Evolutionary conservation across 2,329 filamentous ascomycete species (phyloP).

Genomic region (Keithomyces neogunnii): DNA sequence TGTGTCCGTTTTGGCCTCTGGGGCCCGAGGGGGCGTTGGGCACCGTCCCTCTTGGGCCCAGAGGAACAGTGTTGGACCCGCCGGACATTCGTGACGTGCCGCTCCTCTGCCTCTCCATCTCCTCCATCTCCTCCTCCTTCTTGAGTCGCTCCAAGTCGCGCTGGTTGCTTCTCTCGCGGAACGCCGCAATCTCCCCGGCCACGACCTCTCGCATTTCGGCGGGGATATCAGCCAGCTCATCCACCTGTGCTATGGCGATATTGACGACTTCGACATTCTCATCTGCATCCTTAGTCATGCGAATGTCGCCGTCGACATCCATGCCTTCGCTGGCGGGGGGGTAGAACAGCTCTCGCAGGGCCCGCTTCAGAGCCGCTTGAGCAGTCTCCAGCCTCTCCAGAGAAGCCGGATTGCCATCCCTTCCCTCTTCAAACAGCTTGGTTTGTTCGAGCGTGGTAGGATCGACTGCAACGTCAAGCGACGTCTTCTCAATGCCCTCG

Average conservation of each 20-base stretch:
- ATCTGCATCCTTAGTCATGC: slow-evolving; percentile 59
- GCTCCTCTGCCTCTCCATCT: slow-evolving; percentile 69
- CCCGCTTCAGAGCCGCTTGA: slow-evolving; percentile 56
- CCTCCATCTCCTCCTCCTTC: slow-evolving; percentile 87
- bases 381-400: slow-evolving; percentile 65
- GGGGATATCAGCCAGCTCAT: slow-evolving; percentile 91
- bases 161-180: slow-evolving; percentile 82
- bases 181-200: slow-evolving; percentile 86
- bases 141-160: slow-evolving; percentile 81
- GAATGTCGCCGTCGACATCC: slow-evolving; percentile 58
- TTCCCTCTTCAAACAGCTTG: slow-evolving; percentile 66
- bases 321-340: slow-evolving; percentile 39
- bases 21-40: slow-evolving; percentile 65
- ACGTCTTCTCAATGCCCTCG: slow-evolving; percentile 57
- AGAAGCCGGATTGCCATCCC: slow-evolving; percentile 52
- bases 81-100: slow-evolving; percentile 52
- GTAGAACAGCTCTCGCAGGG: slow-evolving; percentile 64
- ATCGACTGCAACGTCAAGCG: slow-evolving; percentile 69
- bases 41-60: slow-evolving; percentile 35
- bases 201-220: slow-evolving; percentile 94
- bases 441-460: slow-evolving; percentile 76
- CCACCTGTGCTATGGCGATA: slow-evolving; percentile 78
- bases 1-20: slow-evolving; percentile 54
- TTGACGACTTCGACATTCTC: slow-evolving; percentile 78
- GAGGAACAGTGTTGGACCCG: slow-evolving; percentile 48